phyloP scores from a whole-genome alignment of 805 yeast species.

The Starmera quercuum region DNA sequence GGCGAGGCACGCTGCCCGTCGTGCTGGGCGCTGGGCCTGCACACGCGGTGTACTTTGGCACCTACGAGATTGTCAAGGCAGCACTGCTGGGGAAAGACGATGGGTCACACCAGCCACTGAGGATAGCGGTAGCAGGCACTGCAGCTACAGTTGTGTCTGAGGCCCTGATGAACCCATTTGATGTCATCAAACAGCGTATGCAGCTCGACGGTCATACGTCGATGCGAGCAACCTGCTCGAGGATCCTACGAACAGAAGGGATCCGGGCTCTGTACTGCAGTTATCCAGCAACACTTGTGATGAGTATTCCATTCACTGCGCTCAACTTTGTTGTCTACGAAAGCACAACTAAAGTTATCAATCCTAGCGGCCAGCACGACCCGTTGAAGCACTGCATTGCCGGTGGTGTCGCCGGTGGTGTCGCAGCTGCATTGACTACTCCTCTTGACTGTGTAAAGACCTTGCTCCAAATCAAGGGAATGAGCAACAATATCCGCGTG shows the following conservation, averaged over 20 bases:
- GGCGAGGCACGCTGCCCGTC: slow-evolving; percentile 93
- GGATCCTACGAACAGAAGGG: slow-evolving; percentile 43
- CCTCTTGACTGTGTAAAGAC: slow-evolving; percentile 94
- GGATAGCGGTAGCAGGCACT: slow-evolving; percentile 86
- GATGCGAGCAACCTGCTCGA: slow-evolving; percentile 8
- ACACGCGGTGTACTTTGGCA: slow-evolving; percentile 93
- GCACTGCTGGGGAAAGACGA: slow-evolving; percentile 23
- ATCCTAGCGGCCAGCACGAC: slow-evolving; percentile 72
- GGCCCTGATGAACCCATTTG: slow-evolving; percentile 96
- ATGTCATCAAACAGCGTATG: slow-evolving; percentile 93
- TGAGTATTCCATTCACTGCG: slow-evolving; percentile 93
- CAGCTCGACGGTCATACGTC: slow-evolving; percentile 34
- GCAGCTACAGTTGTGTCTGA: slow-evolving; percentile 87
- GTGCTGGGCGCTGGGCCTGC: slow-evolving; percentile 98
- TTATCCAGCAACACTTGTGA: slow-evolving; percentile 90
- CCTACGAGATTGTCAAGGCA: slow-evolving; percentile 66
- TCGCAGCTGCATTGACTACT: slow-evolving; percentile 90
- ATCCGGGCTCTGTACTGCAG: slow-evolving; percentile 75
- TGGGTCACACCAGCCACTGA: slow-evolving; percentile 60
- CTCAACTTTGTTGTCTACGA: slow-evolving; percentile 91
- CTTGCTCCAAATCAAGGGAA: slow-evolving; percentile 76
- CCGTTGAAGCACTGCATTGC: slow-evolving; percentile 89
- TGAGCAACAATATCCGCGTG: slow-evolving; percentile 29
- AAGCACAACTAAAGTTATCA: slow-evolving; percentile 60
- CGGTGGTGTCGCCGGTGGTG: slow-evolving; percentile 92